phyloP scores from a whole-genome alignment of 345 rosid genomes.

The Brassica carinata region DNA sequence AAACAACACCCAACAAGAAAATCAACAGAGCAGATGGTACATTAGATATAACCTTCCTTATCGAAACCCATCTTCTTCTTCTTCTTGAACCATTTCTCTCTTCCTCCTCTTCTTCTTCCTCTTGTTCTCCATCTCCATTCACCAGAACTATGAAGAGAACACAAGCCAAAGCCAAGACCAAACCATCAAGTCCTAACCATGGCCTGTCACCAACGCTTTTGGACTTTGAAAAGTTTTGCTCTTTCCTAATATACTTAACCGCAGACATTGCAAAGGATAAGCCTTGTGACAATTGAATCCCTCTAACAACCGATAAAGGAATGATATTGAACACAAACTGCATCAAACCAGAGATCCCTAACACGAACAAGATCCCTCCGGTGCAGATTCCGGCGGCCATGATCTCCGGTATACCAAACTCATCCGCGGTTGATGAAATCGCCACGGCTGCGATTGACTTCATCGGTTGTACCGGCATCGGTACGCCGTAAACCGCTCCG shows the following conservation, averaged over 20 bases:
- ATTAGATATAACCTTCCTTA: conserved; percentile 43
- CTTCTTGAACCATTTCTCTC: conserved; percentile 29
- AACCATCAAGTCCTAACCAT: conserved; percentile 82
- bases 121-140: conserved; percentile 65
- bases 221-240: conserved; percentile 64
- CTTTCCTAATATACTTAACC: conserved; percentile 67
- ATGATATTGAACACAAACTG: conserved; percentile 58
- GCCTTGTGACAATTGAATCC: conserved; percentile 86
- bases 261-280: conserved; percentile 76
- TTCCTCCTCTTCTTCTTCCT: conserved; percentile 28
- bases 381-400: conserved; percentile 83
- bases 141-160: conserved; percentile 59
- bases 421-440: conserved; percentile 46
- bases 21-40: conserved; percentile 78
- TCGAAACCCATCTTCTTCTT: conserved; percentile 20
- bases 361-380: conserved; percentile 60
- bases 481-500: conserved; percentile 74
- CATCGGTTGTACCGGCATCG: conserved; percentile 98
- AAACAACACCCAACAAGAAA: conserved; percentile 64
- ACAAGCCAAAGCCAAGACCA: conserved; percentile 69
- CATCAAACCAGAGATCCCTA: conserved; percentile 83
- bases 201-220: conserved; percentile 57
- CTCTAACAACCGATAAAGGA: conserved; percentile 75
- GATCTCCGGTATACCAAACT: conserved; percentile 69
- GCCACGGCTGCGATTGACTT: conserved; percentile 82